Percentiles rank a stretch among this genome's conserved stretches.
Conservation (phyloP, 495 filamentous ascomycete genomes). For the Penicillium chermesinum region DNA sequence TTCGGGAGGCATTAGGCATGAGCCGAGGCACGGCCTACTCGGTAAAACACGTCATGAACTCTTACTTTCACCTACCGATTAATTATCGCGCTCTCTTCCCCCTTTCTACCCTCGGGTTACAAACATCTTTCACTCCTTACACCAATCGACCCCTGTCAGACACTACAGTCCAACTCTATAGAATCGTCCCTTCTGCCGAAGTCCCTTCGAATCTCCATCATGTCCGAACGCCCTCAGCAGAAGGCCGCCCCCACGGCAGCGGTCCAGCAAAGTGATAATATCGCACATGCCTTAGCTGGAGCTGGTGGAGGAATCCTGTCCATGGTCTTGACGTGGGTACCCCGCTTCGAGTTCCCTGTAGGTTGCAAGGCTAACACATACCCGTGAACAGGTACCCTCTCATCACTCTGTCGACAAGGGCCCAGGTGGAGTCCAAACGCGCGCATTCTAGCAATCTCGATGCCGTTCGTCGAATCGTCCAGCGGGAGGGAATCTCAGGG, state of each 20-base stretch:
- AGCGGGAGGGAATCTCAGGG: constrained; percentile 81
- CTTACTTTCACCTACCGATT: constrained; percentile 25
- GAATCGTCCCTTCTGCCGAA: neutral
- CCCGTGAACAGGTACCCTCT: constrained; percentile 69
- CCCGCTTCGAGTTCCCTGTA: constrained; percentile 8
- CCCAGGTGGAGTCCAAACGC: constrained; percentile 94
- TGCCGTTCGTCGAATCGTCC: constrained; percentile 79
- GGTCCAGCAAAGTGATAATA: constrained; percentile 77
- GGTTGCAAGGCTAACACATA: neutral
- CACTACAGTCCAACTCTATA: no score
- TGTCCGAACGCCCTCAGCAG: constrained; percentile 37
- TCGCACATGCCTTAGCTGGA: constrained; percentile 82
- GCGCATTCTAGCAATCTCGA: constrained; percentile 75
- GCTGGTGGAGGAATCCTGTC: constrained; percentile 90
- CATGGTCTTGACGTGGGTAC: constrained; percentile 81
- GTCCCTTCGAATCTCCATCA: constrained; percentile 10
- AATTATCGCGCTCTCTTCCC: constrained; percentile 28
- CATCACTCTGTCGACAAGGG: constrained; percentile 94
- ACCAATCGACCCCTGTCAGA: neutral
- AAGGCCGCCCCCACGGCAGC: constrained; percentile 43
- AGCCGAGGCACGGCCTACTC: constrained; percentile 40
- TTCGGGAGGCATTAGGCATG: constrained; percentile 8
- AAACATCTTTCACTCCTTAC: constrained; percentile 9
- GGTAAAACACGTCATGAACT: constrained; percentile 43
- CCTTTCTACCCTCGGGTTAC: constrained; percentile 7